Conservation (phyloP, 306 rosid species). For the Lathyrus tuberosus region DNA sequence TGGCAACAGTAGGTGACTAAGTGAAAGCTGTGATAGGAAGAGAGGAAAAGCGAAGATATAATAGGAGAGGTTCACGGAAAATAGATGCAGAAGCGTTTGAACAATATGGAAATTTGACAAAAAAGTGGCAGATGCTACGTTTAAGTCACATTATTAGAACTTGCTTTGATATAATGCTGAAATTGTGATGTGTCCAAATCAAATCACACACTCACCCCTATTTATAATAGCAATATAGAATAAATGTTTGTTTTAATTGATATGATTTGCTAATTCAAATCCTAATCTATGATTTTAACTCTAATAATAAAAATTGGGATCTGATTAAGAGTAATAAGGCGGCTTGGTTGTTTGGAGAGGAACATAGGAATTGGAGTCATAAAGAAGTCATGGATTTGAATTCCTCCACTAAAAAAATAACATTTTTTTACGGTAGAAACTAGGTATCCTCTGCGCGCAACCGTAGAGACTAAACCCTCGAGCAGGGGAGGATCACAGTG, state of each 20-base stretch:
- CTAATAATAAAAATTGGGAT: not conserved
- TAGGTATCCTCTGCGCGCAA: too few species aligned
- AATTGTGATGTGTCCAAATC: not conserved
- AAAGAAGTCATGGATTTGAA: not conserved
- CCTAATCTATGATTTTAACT: not conserved
- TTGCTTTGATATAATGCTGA: not conserved
- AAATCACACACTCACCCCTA: not conserved
- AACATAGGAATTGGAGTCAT: not conserved
- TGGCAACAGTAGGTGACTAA: too few species aligned
- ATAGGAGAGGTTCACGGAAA: not conserved
- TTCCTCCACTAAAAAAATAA: slow-evolving; percentile 1
- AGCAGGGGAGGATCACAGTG: too few species aligned
- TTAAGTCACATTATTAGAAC: not conserved
- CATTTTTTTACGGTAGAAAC: too few species aligned
- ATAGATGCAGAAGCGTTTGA: not conserved
- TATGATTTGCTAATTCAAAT: slow-evolving; percentile 2
- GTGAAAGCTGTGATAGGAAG: not conserved
- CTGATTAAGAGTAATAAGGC: not conserved
- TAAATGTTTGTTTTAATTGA: not conserved
- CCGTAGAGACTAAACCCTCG: too few species aligned
- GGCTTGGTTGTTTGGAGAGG: not conserved
- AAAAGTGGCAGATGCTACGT: not conserved
- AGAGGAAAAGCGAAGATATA: not conserved
- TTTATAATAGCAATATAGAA: not conserved
- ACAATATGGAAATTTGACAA: not conserved